A percentile compares a stretch with the other conserved stretches of the same genome.
Conservation (phyloP, 169 alveolate species). For the Plasmodium gonderi region DNA sequence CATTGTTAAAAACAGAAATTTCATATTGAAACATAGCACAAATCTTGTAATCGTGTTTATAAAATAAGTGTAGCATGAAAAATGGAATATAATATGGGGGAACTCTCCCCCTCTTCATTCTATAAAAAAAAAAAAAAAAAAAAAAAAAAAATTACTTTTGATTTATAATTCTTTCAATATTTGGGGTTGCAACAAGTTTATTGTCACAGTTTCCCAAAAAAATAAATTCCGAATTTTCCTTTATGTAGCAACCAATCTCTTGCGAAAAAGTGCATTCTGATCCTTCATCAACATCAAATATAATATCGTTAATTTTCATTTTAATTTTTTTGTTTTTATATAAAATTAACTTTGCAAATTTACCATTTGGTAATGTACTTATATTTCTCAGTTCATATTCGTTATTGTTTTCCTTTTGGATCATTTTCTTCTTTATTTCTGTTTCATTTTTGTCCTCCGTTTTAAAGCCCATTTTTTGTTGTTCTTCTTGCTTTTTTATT, state of each 20-base stretch:
- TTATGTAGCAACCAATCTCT: constrained; percentile 74
- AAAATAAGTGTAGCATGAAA: not conserved
- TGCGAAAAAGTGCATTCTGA: constrained; percentile 75
- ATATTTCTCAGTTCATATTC: constrained; percentile 55
- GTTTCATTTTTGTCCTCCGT: not conserved
- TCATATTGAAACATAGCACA: not conserved
- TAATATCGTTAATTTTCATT: constrained; percentile 69
- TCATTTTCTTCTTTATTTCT: constrained; percentile 7
- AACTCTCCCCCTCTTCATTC: not conserved
- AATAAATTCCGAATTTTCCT: constrained; percentile 75
- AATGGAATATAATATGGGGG: not conserved
- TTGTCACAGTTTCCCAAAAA: constrained; percentile 72
- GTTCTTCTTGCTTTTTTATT: not conserved
- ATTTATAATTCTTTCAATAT: constrained; percentile 66
- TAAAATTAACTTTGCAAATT: constrained; percentile 69
- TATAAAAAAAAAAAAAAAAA: not conserved
- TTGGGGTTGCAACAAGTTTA: constrained; percentile 71
- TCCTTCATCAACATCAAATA: constrained; percentile 73
- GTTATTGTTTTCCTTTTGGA: not conserved
- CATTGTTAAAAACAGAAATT: not conserved
- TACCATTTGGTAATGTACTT: constrained; percentile 64
- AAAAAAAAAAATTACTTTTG: constrained; percentile 15
- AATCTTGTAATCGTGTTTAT: not conserved
- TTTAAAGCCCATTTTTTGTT: not conserved
- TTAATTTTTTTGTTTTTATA: constrained; percentile 73